These are phyloP conservation scores for Astrephomene gubernaculifera DNA, from an alignment of 139 green algal species.

Conservation along the genomic window DNA sequence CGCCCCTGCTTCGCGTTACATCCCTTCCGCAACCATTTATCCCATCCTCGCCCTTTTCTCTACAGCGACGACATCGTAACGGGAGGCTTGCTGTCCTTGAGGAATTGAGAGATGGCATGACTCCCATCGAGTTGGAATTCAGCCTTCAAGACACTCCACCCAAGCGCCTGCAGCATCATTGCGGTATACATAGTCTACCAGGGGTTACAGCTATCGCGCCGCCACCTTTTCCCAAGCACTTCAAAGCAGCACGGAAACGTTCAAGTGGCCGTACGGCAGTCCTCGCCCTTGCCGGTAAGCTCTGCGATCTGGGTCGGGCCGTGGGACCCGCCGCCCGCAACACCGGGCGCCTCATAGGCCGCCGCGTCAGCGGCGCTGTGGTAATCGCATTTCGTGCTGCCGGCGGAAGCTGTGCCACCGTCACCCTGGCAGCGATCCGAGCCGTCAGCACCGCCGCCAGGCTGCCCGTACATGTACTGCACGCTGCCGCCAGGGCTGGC, in stretches of 20 bases:
- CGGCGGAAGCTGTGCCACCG: no score
- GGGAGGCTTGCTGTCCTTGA: not conserved
- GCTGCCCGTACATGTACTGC: not conserved
- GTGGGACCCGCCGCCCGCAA: not conserved
- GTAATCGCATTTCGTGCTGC: not conserved
- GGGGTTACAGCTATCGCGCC: slow-evolving; percentile 15
- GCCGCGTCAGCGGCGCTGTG: not conserved
- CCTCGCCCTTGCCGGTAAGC: no score
- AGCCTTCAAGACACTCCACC: not conserved
- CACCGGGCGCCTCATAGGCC: not conserved
- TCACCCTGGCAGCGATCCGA: not conserved
- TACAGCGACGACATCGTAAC: not conserved
- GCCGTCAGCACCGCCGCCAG: not conserved
- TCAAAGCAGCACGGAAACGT: no score
- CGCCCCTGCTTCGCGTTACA: no score
- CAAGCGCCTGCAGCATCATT: no score
- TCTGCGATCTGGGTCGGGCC: not conserved
- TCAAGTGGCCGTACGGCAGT: no score
- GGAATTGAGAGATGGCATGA: slow-evolving; percentile 1
- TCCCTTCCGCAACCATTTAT: no score
- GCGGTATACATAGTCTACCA: no score
- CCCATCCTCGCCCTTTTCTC: no score
- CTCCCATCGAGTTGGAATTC: slow-evolving; percentile 32
- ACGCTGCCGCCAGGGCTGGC: not conserved
- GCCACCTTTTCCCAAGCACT: no score